Conservation (phyloP, 192 early-diverging fungal genomes). For the Gryganskiella cystojenkinii region DNA sequence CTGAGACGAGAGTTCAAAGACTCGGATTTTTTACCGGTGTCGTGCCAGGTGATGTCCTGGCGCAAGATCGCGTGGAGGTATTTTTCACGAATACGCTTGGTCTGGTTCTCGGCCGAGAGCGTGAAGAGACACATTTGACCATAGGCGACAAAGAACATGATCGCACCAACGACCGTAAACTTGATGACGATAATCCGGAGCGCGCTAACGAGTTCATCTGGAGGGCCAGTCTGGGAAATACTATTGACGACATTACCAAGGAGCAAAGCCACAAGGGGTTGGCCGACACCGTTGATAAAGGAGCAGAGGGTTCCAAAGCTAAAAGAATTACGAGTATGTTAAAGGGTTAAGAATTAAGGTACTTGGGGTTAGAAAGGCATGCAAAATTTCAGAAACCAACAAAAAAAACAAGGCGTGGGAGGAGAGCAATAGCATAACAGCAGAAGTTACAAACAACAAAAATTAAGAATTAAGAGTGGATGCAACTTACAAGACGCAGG, state of each 20-base stretch:
- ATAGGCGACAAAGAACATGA: conserved; percentile 41
- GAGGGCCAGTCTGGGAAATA: conserved; percentile 53
- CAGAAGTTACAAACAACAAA: conserved; percentile 6
- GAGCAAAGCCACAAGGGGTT: conserved; percentile 35
- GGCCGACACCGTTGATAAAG: conserved; percentile 32
- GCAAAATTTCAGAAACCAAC: too few species aligned
- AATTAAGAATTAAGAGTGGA: conserved; percentile 47
- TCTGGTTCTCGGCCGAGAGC: conserved; percentile 65
- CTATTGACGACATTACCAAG: conserved; percentile 66
- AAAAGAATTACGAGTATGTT: not conserved
- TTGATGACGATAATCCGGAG: conserved; percentile 50
- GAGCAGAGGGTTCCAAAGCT: conserved; percentile 40
- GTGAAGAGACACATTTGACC: conserved; percentile 53
- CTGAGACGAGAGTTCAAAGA: conserved; percentile 90
- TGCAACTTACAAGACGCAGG: conserved; percentile 57
- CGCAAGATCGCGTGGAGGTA: conserved; percentile 85
- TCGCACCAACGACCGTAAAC: conserved; percentile 35
- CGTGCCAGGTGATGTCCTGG: conserved; percentile 92
- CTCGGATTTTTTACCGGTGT: conserved; percentile 74
- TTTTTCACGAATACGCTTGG: conserved; percentile 76
- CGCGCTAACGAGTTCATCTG: conserved; percentile 57
- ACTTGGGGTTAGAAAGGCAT: conserved; percentile 17
- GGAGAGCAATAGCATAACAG: too few species aligned
- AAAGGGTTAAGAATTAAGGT: conserved; percentile 20
- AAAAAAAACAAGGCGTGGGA: too few species aligned